Percentiles rank a stretch among this genome's conserved stretches.
phyloP scores from a whole-genome alignment of 1,139 yeast species.

The Suhomyces anneliseae region DNA sequence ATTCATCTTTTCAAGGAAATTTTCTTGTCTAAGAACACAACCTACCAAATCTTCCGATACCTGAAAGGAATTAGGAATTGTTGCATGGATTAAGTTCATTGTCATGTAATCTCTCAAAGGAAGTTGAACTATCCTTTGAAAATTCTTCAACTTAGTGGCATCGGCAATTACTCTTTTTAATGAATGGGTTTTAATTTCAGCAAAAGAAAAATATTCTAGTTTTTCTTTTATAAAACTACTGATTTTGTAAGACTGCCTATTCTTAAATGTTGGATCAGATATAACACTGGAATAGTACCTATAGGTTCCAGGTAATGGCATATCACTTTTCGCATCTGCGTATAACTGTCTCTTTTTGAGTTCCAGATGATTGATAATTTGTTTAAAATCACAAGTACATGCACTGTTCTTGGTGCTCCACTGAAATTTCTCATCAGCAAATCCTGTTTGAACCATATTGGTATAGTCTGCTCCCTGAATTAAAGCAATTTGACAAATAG shows the following conservation, averaged over 20 bases:
- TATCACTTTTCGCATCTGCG: constrained; percentile 16
- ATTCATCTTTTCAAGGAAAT: constrained; percentile 33
- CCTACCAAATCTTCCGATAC: constrained; percentile 33
- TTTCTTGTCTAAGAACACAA: constrained; percentile 33
- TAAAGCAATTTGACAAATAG: constrained; percentile 16
- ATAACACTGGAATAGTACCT: constrained; percentile 13
- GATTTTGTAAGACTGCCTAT: constrained; percentile 4
- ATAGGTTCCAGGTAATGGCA: constrained; percentile 17
- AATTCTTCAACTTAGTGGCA: neutral
- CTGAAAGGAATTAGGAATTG: constrained; percentile 16
- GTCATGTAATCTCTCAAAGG: constrained; percentile 17
- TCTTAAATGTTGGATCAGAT: constrained; percentile 2
- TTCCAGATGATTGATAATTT: constrained; percentile 18
- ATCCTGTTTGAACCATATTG: constrained; percentile 19
- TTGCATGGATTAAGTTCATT: constrained; percentile 22
- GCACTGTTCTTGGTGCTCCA: neutral
- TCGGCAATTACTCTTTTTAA: neutral
- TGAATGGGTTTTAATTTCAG: neutral
- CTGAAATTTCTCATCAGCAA: constrained; percentile 21
- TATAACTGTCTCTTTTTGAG: constrained; percentile 23
- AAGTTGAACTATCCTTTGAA: neutral
- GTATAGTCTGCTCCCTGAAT: constrained; percentile 13
- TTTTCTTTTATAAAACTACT: constrained; percentile 6
- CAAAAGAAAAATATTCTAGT: neutral
- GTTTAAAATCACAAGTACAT: constrained; percentile 8